phyloP scores from a whole-genome alignment of 1,139 yeast genomes.

The Saccharomyces hybrid region DNA sequence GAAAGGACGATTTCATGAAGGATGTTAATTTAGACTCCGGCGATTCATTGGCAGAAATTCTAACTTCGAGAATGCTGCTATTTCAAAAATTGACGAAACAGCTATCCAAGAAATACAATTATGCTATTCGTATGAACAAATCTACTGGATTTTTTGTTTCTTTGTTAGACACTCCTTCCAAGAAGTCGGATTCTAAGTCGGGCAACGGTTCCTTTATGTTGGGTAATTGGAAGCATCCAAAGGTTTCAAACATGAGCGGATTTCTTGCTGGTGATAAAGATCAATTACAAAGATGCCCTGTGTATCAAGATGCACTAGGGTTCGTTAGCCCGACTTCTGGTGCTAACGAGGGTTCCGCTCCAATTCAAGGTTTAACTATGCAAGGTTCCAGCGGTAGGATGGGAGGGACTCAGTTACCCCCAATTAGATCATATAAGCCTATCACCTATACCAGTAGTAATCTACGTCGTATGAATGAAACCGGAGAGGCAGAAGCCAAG shows the following conservation, averaged over 20 bases:
- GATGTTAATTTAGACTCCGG: slow-evolving; percentile 29
- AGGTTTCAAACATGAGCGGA: slow-evolving; percentile 23
- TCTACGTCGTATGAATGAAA: slow-evolving; percentile 19
- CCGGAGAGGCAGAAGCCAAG: slow-evolving; percentile 18
- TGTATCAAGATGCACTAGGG: slow-evolving; percentile 32
- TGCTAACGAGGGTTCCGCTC: slow-evolving; percentile 3
- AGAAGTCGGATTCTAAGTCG: slow-evolving; percentile 9
- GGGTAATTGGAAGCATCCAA: slow-evolving; percentile 23
- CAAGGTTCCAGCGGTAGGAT: slow-evolving; percentile 2
- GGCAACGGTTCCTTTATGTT: slow-evolving; percentile 2
- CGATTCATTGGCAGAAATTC: slow-evolving; percentile 32
- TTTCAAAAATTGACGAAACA: slow-evolving; percentile 33
- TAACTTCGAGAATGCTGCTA: slow-evolving; percentile 34
- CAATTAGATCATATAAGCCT: slow-evolving; percentile 29
- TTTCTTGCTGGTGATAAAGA: slow-evolving; percentile 29
- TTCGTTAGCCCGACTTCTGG: slow-evolving; percentile 21
- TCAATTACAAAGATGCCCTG: slow-evolving; percentile 31
- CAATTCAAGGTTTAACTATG: slow-evolving; percentile 4
- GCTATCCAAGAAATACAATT: slow-evolving; percentile 40
- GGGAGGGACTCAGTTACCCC: slow-evolving; percentile 24
- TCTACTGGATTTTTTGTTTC: slow-evolving; percentile 41
- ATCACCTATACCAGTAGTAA: slow-evolving; percentile 30
- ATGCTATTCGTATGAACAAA: slow-evolving; percentile 48
- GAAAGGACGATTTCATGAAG: slow-evolving; percentile 13
- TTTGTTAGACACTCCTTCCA: slow-evolving; percentile 34